Conservation (phyloP, 2,329 filamentous ascomycete species). For the Neonectria faginata region DNA sequence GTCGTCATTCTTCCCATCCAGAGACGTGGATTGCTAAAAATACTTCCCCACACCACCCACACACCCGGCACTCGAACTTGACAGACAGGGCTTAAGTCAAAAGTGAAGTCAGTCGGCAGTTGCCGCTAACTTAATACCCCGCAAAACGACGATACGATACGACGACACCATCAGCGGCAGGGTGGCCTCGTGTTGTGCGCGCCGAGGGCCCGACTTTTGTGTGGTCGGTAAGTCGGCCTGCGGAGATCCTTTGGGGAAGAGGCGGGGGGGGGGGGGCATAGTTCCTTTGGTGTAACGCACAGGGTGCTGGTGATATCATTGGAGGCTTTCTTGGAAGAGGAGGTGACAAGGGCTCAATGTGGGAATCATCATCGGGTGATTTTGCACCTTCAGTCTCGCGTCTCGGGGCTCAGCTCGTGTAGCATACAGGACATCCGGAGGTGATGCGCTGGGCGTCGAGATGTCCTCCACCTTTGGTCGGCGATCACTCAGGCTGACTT, state of each 20-base stretch:
- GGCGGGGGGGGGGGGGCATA: too few relatives aligned
- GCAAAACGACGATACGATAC: conserved; percentile 10
- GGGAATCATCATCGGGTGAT: neutral
- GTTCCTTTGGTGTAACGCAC: neutral
- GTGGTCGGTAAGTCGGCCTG: neutral
- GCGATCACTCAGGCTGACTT: neutral
- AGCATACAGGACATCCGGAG: neutral
- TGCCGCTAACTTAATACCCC: conserved; percentile 8
- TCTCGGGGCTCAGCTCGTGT: neutral
- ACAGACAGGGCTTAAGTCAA: neutral
- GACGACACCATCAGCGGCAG: conserved; percentile 4
- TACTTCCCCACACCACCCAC: conserved; percentile 11
- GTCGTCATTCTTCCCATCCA: neutral
- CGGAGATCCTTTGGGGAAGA: neutral
- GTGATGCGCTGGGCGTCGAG: conserved; percentile 2
- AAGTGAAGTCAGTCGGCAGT: neutral
- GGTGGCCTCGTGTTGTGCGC: neutral
- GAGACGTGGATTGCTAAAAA: conserved; percentile 8
- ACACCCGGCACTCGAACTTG: neutral
- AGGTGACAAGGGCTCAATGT: neutral
- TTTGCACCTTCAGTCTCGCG: neutral
- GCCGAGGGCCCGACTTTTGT: neutral
- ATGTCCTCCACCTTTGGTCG: neutral
- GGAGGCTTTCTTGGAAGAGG: neutral
- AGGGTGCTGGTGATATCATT: neutral